Conservation (phyloP, 1,284 basidiomycete genomes). For the Melampsora occidentalis region DNA sequence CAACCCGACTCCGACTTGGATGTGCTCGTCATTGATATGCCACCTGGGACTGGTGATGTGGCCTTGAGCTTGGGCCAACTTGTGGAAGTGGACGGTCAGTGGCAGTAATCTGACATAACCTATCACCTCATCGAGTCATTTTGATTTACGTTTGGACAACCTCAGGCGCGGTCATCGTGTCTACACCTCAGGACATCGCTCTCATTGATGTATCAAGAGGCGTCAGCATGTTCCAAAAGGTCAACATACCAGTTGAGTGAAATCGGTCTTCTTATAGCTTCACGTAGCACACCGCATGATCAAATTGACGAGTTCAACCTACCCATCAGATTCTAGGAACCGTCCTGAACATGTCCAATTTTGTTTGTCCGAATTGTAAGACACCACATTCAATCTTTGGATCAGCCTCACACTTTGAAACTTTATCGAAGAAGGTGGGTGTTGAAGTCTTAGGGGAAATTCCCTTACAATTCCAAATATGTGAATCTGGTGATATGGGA, state of each 20-base stretch:
- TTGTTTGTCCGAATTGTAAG: slow-evolving; percentile 73
- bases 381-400: slow-evolving; percentile 77
- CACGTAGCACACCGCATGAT: not conserved
- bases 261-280: not conserved
- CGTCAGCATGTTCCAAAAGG: slow-evolving; percentile 86
- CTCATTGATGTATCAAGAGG: slow-evolving; percentile 89
- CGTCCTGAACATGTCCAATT: slow-evolving; percentile 86
- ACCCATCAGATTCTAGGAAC: slow-evolving; percentile 73
- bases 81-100: slow-evolving; percentile 75
- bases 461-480: slow-evolving; percentile 75
- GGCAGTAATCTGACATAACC: not conserved
- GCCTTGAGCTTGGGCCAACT: slow-evolving; percentile 88
- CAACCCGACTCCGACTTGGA: slow-evolving; percentile 62
- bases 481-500: slow-evolving; percentile 72
- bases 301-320: not conserved
- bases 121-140: not conserved
- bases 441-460: slow-evolving; percentile 76
- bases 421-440: slow-evolving; percentile 63
- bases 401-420: slow-evolving; percentile 64
- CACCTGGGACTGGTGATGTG: slow-evolving; percentile 95
- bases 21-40: slow-evolving; percentile 90
- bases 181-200: slow-evolving; percentile 93
- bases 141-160: not conserved
- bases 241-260: slow-evolving; percentile 71
- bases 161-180: slow-evolving; percentile 81